Evolutionary conservation across 306 rosid genomes (phyloP).

Genomic region (Lathyrus aphaca): DNA sequence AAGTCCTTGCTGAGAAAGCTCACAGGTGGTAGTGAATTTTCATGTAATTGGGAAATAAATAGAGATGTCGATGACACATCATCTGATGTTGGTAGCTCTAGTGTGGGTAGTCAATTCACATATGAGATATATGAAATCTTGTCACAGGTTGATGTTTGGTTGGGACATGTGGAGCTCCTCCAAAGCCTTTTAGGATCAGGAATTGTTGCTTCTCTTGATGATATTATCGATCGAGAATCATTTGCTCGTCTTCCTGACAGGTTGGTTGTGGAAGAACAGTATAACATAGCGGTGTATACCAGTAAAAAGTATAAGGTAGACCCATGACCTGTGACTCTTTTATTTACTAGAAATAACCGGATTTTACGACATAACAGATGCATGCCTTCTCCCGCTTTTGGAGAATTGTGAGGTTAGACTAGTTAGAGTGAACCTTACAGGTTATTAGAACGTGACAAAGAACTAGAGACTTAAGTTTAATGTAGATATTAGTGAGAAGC

Average conservation of each 20-base stretch:
- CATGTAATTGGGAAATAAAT: conserved; percentile 69
- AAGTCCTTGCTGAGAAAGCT: conserved; percentile 89
- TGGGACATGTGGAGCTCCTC: conserved; percentile 91
- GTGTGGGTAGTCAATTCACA: conserved; percentile 88
- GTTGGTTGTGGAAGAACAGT: conserved; percentile 82
- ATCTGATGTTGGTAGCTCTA: conserved; percentile 97
- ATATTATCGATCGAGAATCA: conserved; percentile 89
- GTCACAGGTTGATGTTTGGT: conserved; percentile 79
- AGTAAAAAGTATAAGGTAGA: conserved; percentile 95
- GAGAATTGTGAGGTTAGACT: no score
- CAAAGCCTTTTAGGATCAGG: conserved; percentile 98
- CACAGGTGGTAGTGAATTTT: conserved; percentile 69
- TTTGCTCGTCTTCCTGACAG: conserved; percentile 91
- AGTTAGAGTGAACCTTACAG: no score
- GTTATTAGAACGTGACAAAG: no score
- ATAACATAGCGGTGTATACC: conserved; percentile 98
- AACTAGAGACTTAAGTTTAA: no score
- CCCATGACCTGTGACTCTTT: conserved; percentile 11
- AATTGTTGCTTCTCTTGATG: conserved; percentile 94
- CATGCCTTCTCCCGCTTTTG: no score
- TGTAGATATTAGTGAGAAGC: no score
- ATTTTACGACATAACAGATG: no score
- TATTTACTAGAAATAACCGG: conserved; percentile 31
- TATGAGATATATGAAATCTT: conserved; percentile 84
- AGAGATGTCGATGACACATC: conserved; percentile 88